A percentile compares a stretch with the other conserved stretches of the same genome.
phyloP scores from a whole-genome alignment of 257 asterid species.

The Oldenlandia corymbosa region DNA sequence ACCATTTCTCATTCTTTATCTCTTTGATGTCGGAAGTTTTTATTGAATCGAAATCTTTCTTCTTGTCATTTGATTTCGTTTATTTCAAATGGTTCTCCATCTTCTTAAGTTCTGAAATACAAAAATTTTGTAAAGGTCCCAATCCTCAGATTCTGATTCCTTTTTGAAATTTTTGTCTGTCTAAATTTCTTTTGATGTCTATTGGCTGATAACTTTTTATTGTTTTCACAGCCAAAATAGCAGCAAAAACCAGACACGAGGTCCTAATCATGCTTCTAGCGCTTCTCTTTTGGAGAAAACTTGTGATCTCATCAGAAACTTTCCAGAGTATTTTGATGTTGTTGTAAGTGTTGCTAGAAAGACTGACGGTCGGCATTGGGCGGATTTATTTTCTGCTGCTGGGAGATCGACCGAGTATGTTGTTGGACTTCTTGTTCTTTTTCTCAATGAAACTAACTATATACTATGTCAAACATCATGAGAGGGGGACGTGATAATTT shows the following conservation, averaged over 20 bases:
- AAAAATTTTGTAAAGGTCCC: not conserved
- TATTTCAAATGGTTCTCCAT: not conserved
- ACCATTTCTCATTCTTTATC: not conserved
- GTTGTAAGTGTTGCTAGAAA: slow-evolving; percentile 99
- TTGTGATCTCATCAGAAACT: slow-evolving; percentile 86
- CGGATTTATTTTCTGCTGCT: slow-evolving; percentile 90
- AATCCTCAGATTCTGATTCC: not conserved
- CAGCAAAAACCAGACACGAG: slow-evolving; percentile 51
- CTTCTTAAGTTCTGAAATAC: not conserved
- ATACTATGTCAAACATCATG: not conserved
- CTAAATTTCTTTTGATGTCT: not conserved
- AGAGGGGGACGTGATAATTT: not conserved
- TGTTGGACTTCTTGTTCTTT: not conserved
- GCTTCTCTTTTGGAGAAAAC: slow-evolving; percentile 83
- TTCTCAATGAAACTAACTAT: not conserved
- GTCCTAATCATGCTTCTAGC: slow-evolving; percentile 33
- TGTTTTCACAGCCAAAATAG: slow-evolving; percentile 58
- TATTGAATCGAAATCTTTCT: not conserved
- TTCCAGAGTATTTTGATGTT: slow-evolving; percentile 94
- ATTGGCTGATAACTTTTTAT: not conserved
- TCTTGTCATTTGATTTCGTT: not conserved
- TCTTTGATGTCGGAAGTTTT: not conserved
- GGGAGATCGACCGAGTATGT: slow-evolving; percentile 98
- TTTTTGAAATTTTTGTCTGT: not conserved
- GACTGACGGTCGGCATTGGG: slow-evolving; percentile 99